These are phyloP conservation scores for Boletus smithii DNA, from an alignment of 1,284 basidiomycete species.

Conservation along the genomic window DNA sequence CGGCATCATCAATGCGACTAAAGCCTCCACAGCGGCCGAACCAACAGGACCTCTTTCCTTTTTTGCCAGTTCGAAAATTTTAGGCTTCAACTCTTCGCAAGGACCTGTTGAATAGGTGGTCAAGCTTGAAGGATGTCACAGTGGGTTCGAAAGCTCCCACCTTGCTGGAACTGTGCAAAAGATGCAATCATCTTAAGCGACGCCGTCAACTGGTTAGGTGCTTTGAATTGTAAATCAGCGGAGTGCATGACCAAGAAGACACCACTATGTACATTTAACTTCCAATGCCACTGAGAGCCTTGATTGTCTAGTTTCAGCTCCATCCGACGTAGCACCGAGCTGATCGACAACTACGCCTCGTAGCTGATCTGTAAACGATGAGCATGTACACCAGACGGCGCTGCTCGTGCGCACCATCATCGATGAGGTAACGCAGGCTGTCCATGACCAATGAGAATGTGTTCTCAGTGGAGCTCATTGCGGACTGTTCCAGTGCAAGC, in stretches of 20 bases:
- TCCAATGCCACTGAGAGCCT: constrained; percentile 1
- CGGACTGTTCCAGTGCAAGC: not conserved
- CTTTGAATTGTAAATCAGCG: constrained; percentile 1
- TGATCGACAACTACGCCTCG: not conserved
- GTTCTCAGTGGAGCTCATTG: not conserved
- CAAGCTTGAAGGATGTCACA: not conserved
- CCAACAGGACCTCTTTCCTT: not conserved
- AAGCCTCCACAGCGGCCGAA: constrained; percentile 1
- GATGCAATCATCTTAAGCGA: constrained; percentile 6
- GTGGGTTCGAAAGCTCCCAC: not conserved
- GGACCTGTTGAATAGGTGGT: not conserved
- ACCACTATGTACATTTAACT: constrained; percentile 4
- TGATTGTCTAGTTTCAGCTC: not conserved
- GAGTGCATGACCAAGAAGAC: not conserved
- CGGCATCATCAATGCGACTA: not conserved
- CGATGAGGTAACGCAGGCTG: not conserved
- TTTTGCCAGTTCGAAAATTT: not conserved
- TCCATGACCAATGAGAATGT: constrained; percentile 7
- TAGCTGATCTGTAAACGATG: not conserved
- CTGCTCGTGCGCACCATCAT: constrained; percentile 1
- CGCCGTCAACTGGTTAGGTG: not conserved
- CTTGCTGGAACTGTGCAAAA: not conserved
- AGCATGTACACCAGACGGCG: not conserved
- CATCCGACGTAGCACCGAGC: not conserved
- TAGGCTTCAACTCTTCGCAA: not conserved